These are phyloP conservation scores for Boletus coccyginus DNA, from an alignment of 768 basidiomycete species.

Conservation along the genomic window DNA sequence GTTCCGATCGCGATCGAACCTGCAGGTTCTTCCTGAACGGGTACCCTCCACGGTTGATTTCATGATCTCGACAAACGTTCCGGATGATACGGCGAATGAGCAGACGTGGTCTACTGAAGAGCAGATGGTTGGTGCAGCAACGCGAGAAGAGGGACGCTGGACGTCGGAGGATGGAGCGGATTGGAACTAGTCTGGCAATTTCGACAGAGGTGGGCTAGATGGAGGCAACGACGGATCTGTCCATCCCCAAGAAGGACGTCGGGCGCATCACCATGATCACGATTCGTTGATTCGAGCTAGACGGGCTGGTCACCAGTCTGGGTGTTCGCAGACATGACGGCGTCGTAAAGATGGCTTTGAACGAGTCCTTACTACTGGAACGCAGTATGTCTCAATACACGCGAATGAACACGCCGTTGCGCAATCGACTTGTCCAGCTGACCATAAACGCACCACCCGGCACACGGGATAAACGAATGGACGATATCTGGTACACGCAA, in stretches of 20 bases:
- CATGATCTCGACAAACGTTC: slow-evolving; percentile 80
- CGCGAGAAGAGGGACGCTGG: slow-evolving; percentile 18
- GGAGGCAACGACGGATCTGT: slow-evolving; percentile 70
- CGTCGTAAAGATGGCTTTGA: slow-evolving; percentile 70
- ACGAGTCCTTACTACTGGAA: slow-evolving; percentile 12
- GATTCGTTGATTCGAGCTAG: slow-evolving; percentile 60
- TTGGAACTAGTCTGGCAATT: neutral
- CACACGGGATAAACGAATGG: no score
- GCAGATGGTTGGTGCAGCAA: slow-evolving; percentile 62
- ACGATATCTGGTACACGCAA: no score
- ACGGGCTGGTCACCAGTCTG: slow-evolving; percentile 36
- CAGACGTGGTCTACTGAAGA: slow-evolving; percentile 99
- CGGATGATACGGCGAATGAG: slow-evolving; percentile 88
- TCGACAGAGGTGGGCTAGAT: slow-evolving; percentile 15
- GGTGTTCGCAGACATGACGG: slow-evolving; percentile 52
- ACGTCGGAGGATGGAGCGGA: slow-evolving; percentile 24
- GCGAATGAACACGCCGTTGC: no score
- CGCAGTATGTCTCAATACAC: no score
- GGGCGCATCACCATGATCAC: slow-evolving; percentile 71
- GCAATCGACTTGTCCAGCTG: no score
- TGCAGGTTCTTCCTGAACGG: slow-evolving; percentile 56
- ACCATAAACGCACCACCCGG: no score
- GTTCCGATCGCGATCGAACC: slow-evolving; percentile 69
- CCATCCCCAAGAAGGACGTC: slow-evolving; percentile 80
- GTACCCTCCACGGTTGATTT: slow-evolving; percentile 72